These are phyloP conservation scores for Saturnispora sanitii DNA, from an alignment of 805 yeast species.

Conservation along the genomic window DNA sequence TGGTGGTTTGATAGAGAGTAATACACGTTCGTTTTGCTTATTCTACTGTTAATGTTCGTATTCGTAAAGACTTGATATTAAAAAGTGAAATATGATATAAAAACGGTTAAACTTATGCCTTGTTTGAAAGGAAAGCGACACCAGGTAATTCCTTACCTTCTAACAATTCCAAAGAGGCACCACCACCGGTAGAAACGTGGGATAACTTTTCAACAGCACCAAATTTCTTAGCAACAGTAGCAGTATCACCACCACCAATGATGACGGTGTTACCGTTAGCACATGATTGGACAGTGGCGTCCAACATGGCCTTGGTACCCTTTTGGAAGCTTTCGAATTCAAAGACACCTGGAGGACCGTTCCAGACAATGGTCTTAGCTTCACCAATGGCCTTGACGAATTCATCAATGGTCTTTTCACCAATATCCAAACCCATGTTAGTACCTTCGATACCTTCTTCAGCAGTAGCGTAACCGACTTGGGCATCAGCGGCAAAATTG, in stretches of 20 bases:
- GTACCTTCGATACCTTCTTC: slow-evolving; percentile 89
- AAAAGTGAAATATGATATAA: too few relatives aligned
- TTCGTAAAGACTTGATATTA: too few relatives aligned
- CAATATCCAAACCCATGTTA: slow-evolving; percentile 94
- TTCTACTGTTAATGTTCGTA: too few relatives aligned
- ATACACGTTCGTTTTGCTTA: too few relatives aligned
- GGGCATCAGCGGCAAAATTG: slow-evolving; percentile 86
- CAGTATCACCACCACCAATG: slow-evolving; percentile 99
- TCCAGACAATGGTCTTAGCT: slow-evolving; percentile 98
- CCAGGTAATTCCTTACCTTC: slow-evolving; percentile 99
- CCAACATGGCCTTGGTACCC: slow-evolving; percentile 88
- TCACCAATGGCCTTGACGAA: slow-evolving; percentile 75
- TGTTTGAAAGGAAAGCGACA: slow-evolving; percentile 84
- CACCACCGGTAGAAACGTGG: slow-evolving; percentile 99
- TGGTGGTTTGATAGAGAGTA: too few relatives aligned
- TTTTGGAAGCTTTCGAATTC: slow-evolving; percentile 87
- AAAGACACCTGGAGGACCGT: slow-evolving; percentile 99
- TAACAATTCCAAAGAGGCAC: slow-evolving; percentile 96
- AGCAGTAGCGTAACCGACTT: slow-evolving; percentile 73
- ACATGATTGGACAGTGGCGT: slow-evolving; percentile 79
- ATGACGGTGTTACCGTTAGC: slow-evolving; percentile 87
- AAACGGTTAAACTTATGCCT: slow-evolving; percentile 21
- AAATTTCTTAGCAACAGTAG: slow-evolving; percentile 97
- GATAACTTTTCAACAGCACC: slow-evolving; percentile 95
- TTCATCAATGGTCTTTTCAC: slow-evolving; percentile 77